Percentiles rank a stretch among this genome's conserved stretches.
Evolutionary conservation across 768 basidiomycete species (phyloP).

Genomic region (Suillus occidentalis): DNA sequence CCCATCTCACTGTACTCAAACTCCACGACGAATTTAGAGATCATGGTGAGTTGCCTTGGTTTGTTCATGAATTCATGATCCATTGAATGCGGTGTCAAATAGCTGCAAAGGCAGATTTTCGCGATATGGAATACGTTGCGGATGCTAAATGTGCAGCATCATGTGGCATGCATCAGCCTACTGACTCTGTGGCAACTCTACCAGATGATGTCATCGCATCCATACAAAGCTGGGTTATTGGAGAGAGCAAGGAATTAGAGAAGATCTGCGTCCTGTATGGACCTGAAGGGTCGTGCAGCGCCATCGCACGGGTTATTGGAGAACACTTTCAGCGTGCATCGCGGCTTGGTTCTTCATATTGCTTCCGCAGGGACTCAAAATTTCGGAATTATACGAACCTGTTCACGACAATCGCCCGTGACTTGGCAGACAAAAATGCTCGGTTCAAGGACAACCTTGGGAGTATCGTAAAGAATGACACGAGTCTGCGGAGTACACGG

Average conservation of each 20-base stretch:
- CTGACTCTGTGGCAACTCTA: not conserved
- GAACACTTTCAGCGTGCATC: constrained; percentile 21
- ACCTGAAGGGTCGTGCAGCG: constrained; percentile 29
- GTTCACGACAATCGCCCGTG: constrained; percentile 33
- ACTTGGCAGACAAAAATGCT: constrained; percentile 30
- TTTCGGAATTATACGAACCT: constrained; percentile 22
- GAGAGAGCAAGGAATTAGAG: constrained; percentile 8
- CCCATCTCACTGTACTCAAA: not conserved
- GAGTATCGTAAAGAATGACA: constrained; percentile 15
- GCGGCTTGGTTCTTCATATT: constrained; percentile 33
- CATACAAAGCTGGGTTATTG: constrained; percentile 14
- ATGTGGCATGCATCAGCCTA: not conserved
- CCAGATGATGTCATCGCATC: not conserved
- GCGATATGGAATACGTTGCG: constrained; percentile 17
- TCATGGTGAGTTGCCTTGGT: not conserved
- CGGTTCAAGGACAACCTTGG: constrained; percentile 21
- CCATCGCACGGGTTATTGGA: constrained; percentile 32
- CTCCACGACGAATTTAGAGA: not conserved
- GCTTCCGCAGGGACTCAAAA: constrained; percentile 4
- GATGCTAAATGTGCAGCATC: constrained; percentile 17
- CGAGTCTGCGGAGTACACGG: not conserved
- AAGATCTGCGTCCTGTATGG: constrained; percentile 29
- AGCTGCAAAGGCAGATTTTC: constrained; percentile 14
- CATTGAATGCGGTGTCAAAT: not conserved
- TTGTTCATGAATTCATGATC: not conserved